phyloP scores from a whole-genome alignment of 176 grass and related monocot species.

The Themeda triandra region DNA sequence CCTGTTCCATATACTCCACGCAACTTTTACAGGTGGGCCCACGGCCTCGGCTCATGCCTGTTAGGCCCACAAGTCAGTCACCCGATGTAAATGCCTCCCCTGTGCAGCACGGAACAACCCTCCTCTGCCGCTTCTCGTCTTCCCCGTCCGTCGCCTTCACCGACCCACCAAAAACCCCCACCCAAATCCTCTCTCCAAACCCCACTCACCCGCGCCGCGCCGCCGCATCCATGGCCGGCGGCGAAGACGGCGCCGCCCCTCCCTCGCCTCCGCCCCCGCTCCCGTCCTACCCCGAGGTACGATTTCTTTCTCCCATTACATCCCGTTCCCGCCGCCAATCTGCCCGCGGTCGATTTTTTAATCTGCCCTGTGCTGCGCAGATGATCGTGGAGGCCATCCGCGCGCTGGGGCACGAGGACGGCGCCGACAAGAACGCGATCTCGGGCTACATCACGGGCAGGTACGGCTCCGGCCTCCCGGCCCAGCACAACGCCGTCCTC shows the following conservation, averaged over 20 bases:
- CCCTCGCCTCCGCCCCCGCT: constrained; percentile 10
- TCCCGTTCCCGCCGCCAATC: not conserved
- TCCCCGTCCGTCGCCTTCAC: constrained; percentile 7
- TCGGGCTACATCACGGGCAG: constrained; percentile 61
- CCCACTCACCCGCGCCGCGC: not conserved
- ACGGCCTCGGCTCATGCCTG: not conserved
- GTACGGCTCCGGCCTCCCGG: constrained; percentile 35
- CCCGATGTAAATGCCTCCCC: no score
- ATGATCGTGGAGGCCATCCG: constrained; percentile 77
- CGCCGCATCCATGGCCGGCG: constrained; percentile 44
- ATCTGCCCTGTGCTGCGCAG: constrained; percentile 14
- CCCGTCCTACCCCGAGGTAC: constrained; percentile 72
- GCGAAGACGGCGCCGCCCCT: constrained; percentile 34
- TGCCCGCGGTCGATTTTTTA: not conserved
- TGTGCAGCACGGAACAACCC: no score
- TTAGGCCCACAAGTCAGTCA: not conserved
- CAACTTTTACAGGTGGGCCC: not conserved
- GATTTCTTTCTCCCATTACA: not conserved
- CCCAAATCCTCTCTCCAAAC: not conserved
- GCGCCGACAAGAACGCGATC: constrained; percentile 66
- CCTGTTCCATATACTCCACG: no score
- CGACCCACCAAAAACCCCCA: constrained; percentile 37
- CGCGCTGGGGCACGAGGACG: constrained; percentile 36
- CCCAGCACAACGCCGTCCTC: constrained; percentile 46
- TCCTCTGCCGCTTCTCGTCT: not conserved